A percentile compares a stretch with the other conserved stretches of the same genome.
These are phyloP conservation scores for Avicennia marina DNA, from an alignment of 257 asterid genomes.

Conservation along the genomic window DNA sequence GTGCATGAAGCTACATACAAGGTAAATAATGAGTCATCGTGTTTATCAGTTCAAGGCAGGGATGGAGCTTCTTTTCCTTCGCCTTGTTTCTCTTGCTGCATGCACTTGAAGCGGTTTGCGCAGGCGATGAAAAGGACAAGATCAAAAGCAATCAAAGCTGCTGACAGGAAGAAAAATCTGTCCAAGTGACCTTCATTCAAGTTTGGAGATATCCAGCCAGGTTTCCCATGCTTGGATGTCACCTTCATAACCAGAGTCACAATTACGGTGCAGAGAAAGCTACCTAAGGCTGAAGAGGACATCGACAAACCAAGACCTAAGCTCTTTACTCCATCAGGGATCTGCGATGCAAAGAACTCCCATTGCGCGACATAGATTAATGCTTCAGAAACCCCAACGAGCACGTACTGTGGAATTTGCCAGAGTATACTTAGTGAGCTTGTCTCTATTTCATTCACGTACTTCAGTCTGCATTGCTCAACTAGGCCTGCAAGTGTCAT, in stretches of 20 bases:
- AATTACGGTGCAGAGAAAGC: conserved; percentile 60
- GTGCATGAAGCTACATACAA: conserved; percentile 24
- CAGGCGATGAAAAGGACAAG: conserved; percentile 48
- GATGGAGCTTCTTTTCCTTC: conserved; percentile 23
- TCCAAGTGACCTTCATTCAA: conserved; percentile 81
- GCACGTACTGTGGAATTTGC: conserved; percentile 81
- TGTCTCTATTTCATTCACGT: conserved; percentile 41
- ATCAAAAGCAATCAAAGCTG: conserved; percentile 55
- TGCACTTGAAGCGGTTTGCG: conserved; percentile 68
- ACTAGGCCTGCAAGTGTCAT: conserved; percentile 67
- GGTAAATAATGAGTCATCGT: conserved; percentile 5
- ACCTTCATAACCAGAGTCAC: conserved; percentile 58
- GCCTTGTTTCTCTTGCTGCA: conserved; percentile 40
- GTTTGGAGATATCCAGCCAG: conserved; percentile 74
- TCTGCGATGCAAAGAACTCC: conserved; percentile 71
- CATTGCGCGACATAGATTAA: conserved; percentile 74
- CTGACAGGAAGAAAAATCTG: conserved; percentile 70
- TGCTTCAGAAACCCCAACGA: conserved; percentile 80
- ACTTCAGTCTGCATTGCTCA: conserved; percentile 52
- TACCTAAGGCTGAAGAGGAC: conserved; percentile 80
- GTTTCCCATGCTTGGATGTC: conserved; percentile 57
- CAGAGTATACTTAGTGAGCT: conserved; percentile 69
- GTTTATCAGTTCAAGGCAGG: conserved; percentile 25
- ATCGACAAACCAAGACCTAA: conserved; percentile 73
- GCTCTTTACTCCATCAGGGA: conserved; percentile 65